Conservation (phyloP, 1,139 yeast species). For the Blastobotrys petasosporus region DNA sequence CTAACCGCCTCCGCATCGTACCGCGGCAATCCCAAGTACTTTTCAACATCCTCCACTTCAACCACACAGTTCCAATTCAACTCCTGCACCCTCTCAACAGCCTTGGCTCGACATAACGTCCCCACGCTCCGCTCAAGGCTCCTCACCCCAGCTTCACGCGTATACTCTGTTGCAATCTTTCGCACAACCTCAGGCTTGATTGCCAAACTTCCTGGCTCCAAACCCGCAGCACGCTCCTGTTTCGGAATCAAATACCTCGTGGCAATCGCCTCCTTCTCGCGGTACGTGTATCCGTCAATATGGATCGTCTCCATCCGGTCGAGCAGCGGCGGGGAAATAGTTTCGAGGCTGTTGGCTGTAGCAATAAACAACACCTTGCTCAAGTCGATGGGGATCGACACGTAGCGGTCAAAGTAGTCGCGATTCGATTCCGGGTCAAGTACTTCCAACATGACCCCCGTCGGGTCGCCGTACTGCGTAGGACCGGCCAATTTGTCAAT, state of each 20-base stretch:
- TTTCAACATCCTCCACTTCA: constrained; percentile 35
- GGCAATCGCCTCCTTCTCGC: constrained; percentile 74
- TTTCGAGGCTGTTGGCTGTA: constrained; percentile 79
- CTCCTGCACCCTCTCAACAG: constrained; percentile 61
- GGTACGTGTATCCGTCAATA: constrained; percentile 73
- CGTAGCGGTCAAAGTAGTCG: constrained; percentile 74
- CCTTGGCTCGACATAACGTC: constrained; percentile 70
- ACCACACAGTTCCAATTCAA: constrained; percentile 25
- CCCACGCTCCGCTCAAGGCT: constrained; percentile 68
- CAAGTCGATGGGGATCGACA: constrained; percentile 82
- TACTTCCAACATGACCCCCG: constrained; percentile 84
- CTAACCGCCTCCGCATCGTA: constrained; percentile 35
- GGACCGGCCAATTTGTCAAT: constrained; percentile 68
- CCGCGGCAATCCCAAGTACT: constrained; percentile 42
- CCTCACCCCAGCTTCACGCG: constrained; percentile 86
- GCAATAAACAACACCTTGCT: constrained; percentile 82
- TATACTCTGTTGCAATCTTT: constrained; percentile 62
- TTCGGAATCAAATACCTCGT: constrained; percentile 69
- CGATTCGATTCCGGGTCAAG: constrained; percentile 87
- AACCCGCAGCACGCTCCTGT: constrained; percentile 66
- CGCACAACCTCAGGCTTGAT: constrained; percentile 48
- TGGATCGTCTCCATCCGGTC: constrained; percentile 85
- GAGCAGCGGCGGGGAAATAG: constrained; percentile 70
- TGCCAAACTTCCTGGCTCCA: constrained; percentile 38
- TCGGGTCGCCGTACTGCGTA: constrained; percentile 76